Conservation (phyloP, 1,139 yeast species). For the Pichia sp. region DNA sequence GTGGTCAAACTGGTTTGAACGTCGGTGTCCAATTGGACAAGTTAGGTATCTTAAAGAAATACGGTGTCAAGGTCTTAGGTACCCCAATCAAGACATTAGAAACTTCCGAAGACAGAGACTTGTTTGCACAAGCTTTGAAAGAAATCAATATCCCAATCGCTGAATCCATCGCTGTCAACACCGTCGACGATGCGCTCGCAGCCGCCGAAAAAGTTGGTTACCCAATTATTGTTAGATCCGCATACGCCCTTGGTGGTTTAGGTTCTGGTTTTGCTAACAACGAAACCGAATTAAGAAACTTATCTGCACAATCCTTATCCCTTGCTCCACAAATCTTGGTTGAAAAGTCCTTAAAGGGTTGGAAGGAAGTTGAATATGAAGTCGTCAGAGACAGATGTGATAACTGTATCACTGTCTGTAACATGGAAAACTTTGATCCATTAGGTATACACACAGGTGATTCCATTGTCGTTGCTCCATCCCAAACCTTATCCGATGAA, state of each 20-base stretch:
- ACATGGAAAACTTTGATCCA: conserved; percentile 99
- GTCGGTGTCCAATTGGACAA: conserved; percentile 94
- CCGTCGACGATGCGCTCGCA: conserved; percentile 84
- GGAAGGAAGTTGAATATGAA: conserved; percentile 99
- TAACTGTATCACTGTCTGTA: conserved; percentile 98
- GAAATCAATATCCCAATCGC: conserved; percentile 96
- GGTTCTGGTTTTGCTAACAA: conserved; percentile 97
- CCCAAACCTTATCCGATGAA: conserved; percentile 95
- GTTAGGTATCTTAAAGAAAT: conserved; percentile 90
- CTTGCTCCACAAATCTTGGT: conserved; percentile 94
- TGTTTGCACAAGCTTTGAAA: conserved; percentile 90
- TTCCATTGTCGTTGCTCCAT: conserved; percentile 98
- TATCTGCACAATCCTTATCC: conserved; percentile 86
- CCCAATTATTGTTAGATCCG: conserved; percentile 97
- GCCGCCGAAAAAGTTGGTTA: conserved; percentile 90
- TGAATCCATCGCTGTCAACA: conserved; percentile 91
- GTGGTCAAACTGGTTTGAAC: conserved; percentile 97
- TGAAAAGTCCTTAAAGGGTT: conserved; percentile 95
- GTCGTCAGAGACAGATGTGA: conserved; percentile 96
- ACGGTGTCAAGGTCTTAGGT: conserved; percentile 92
- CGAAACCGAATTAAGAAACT: conserved; percentile 75
- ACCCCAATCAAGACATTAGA: conserved; percentile 95
- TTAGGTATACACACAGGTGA: conserved; percentile 99
- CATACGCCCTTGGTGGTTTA: conserved; percentile 95
- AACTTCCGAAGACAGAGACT: conserved; percentile 96